A percentile compares a stretch with the other conserved stretches of the same genome.
Evolutionary conservation across 345 rosid species (phyloP).

Genomic region (Ceriops tagal): DNA sequence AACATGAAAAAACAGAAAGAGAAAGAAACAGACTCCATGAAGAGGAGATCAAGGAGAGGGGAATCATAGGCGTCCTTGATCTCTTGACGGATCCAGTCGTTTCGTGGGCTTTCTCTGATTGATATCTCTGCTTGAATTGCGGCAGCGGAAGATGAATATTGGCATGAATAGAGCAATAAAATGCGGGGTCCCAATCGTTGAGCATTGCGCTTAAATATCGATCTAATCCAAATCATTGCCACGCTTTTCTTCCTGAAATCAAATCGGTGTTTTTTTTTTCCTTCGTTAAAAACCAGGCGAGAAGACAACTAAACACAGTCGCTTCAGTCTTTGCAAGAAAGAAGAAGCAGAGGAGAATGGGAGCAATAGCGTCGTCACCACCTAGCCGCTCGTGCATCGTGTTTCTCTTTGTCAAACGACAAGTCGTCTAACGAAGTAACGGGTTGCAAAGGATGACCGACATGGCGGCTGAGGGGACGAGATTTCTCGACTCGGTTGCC

Average conservation of each 20-base stretch:
- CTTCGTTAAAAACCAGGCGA: constrained; percentile 20
- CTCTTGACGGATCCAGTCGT: constrained; percentile 54
- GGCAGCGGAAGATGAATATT: constrained; percentile 49
- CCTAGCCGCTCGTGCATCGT: no score
- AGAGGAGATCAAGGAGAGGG: constrained; percentile 79
- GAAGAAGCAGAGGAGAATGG: no score
- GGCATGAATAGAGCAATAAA: constrained; percentile 7
- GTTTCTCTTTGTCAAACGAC: no score
- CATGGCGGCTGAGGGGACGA: no score
- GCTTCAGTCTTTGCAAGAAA: not conserved
- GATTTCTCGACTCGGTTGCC: no score
- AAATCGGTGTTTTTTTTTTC: not conserved
- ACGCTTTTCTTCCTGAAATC: not conserved
- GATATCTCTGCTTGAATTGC: constrained; percentile 58
- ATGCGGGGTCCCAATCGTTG: constrained; percentile 5
- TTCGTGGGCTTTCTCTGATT: constrained; percentile 55
- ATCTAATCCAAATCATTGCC: constrained; percentile 19
- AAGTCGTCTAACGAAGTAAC: no score
- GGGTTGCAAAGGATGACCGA: no score
- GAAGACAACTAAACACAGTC: not conserved
- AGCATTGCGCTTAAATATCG: constrained; percentile 6
- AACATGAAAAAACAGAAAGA: not conserved
- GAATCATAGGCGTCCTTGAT: constrained; percentile 65
- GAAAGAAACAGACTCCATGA: constrained; percentile 49
- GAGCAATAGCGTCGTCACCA: no score